phyloP scores from a whole-genome alignment of 2,329 filamentous ascomycete species.

The Pseudocercospora macadamiae region DNA sequence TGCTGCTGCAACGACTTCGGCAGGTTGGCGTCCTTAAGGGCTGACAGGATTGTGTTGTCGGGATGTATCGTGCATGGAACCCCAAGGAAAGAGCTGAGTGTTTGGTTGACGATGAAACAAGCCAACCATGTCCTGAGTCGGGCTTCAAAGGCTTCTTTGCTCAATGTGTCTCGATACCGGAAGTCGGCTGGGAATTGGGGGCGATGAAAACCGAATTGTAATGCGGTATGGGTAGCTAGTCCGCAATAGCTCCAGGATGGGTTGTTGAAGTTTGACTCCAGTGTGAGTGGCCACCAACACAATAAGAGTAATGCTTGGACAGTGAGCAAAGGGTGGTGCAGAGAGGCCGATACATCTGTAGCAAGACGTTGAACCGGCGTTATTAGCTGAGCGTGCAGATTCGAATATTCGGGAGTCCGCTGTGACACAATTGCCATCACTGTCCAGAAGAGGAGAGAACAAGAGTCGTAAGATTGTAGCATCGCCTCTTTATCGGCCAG shows the following conservation, averaged over 20 bases:
- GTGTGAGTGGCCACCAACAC: constrained; percentile 13
- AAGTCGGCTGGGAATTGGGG: constrained; percentile 10
- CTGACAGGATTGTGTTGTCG: constrained; percentile 11
- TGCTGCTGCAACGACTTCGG: constrained; percentile 8
- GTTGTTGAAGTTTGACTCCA: constrained; percentile 6
- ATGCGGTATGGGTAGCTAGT: constrained; percentile 8
- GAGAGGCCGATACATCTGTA: constrained; percentile 3
- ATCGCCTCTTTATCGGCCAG: background rate
- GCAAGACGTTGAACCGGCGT: constrained; percentile 8
- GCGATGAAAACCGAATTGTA: constrained; percentile 14
- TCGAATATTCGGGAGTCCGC: background rate
- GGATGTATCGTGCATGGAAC: constrained; percentile 9
- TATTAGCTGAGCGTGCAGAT: background rate
- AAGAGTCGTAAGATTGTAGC: constrained; percentile 5
- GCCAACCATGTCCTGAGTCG: constrained; percentile 8
- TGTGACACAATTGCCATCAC: constrained; percentile 8
- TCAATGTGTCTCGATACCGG: background rate
- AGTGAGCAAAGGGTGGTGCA: constrained; percentile 4
- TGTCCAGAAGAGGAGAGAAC: constrained; percentile 9
- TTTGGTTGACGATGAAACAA: constrained; percentile 15
- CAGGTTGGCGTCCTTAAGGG: constrained; percentile 3
- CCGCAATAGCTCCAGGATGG: constrained; percentile 14
- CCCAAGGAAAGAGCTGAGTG: constrained; percentile 5
- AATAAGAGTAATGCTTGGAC: constrained; percentile 9
- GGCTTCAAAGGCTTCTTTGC: background rate